Percentiles rank a stretch among this genome's conserved stretches.
These are phyloP conservation scores for Cytospora leucostoma DNA, from an alignment of 2,329 filamentous ascomycete species.

Conservation along the genomic window DNA sequence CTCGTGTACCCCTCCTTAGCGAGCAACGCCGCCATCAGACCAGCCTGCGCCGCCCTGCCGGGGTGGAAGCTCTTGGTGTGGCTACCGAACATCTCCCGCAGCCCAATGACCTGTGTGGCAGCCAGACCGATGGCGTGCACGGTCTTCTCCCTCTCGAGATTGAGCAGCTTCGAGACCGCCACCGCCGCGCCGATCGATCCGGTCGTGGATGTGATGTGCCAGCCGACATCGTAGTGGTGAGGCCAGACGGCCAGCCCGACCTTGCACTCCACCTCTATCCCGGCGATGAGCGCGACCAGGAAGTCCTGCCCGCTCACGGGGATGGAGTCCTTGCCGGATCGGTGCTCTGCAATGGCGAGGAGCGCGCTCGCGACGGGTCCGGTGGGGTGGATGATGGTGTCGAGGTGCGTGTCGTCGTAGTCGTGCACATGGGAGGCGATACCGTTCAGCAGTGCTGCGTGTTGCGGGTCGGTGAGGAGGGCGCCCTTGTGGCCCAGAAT, in stretches of 20 bases:
- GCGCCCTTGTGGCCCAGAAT: constrained; percentile 38
- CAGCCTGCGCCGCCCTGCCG: constrained; percentile 54
- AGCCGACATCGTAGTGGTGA: constrained; percentile 56
- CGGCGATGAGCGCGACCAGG: constrained; percentile 52
- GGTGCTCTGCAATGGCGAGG: constrained; percentile 48
- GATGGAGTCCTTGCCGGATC: constrained; percentile 27
- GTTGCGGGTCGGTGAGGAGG: constrained; percentile 44
- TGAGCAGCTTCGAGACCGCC: constrained; percentile 50
- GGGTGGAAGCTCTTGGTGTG: constrained; percentile 59
- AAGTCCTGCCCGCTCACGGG: constrained; percentile 48
- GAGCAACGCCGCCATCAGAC: constrained; percentile 43
- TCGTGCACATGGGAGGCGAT: constrained; percentile 58
- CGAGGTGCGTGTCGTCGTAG: constrained; percentile 58
- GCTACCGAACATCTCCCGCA: constrained; percentile 57
- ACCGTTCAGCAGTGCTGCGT: constrained; percentile 55
- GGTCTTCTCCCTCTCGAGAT: constrained; percentile 42
- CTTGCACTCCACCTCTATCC: constrained; percentile 56
- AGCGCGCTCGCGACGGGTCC: constrained; percentile 53
- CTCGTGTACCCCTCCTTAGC: constrained; percentile 52
- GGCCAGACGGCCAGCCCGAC: constrained; percentile 54
- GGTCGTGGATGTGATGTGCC: constrained; percentile 56
- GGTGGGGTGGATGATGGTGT: constrained; percentile 57
- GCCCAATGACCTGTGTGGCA: constrained; percentile 53
- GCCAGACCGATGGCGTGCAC: constrained; percentile 55
- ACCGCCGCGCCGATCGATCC: constrained; percentile 56